Base-by-base conservation (phyloP, 2,329 filamentous ascomycete genomes). In the Monascus ruber region DNA sequence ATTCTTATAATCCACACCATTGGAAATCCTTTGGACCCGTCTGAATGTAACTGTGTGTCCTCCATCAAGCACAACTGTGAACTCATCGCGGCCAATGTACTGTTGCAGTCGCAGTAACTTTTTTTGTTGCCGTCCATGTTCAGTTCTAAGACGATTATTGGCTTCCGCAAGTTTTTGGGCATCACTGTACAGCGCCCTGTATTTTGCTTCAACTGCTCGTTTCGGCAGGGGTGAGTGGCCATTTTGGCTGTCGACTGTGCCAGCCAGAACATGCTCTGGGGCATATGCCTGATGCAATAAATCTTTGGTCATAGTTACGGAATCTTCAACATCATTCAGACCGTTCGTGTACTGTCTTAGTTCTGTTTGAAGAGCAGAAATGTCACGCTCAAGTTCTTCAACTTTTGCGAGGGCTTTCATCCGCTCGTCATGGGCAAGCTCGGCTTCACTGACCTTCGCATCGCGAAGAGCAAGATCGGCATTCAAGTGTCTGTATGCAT, bases 51-150 rank as follows among this genome's bases (percentile, higher is more conserved):
- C 48, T 6, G 37, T 40, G 25, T 10, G 2, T 29, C 38, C 36
- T 4, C 54, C 58, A 36, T 55, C 41, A 29, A 59, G 42, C 33
- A 50, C 35, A 33, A 58, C 38, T 4, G 54, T 51, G 34, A 63
- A 63, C 27, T 53, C 47, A 36, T 56, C 51, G 6, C 46, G 46
- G 29, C 51, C 38, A 32, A 64, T 42, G 34, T 47, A 53, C 5
- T 42, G 49, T 28, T 55, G 49, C 55, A 57, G 60, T 36, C 50
- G 43, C 5, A 36, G 39, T 7, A 62, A 41, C 36, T 60, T 64
- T 35, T 42, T 50, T 37, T 62, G 63, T 33, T 58, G 53, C n/a
- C 51, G 50, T 36, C 59, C 54, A 4, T 62, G 43, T 26, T 51
- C 54, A 5, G 41, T 42, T 40, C 53, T 59, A 24, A 65, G 50